These are phyloP conservation scores for Leishmania braziliensis DNA, from an alignment of 208 protist species.

Conservation along the genomic window DNA sequence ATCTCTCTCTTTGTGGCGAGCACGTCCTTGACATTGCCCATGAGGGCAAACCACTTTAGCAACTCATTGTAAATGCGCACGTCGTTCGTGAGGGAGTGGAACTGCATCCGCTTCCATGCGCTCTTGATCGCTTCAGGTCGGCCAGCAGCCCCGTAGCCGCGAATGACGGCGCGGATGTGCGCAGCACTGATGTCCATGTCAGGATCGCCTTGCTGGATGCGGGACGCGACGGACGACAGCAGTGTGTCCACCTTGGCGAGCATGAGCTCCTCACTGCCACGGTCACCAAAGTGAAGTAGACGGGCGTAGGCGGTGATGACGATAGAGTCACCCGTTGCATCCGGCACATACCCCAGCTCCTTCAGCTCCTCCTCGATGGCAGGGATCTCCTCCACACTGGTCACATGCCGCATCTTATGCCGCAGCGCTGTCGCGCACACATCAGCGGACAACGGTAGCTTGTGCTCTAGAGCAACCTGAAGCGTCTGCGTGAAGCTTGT, in stretches of 20 bases:
- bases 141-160: constrained; percentile 85
- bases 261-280: constrained; percentile 86
- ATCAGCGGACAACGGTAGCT: constrained; percentile 39
- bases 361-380: constrained; percentile 70
- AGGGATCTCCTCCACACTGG: constrained; percentile 67
- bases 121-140: constrained; percentile 73
- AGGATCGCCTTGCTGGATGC: constrained; percentile 81
- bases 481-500: constrained; percentile 66
- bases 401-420: constrained; percentile 76
- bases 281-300: constrained; percentile 84
- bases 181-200: constrained; percentile 86
- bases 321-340: constrained; percentile 84
- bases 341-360: constrained; percentile 67
- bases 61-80: constrained; percentile 89
- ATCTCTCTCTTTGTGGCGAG: constrained; percentile 67
- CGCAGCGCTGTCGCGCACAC: constrained; percentile 70
- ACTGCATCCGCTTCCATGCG: constrained; percentile 79
- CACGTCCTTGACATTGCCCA: constrained; percentile 88
- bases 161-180: constrained; percentile 84
- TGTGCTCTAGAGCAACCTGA: constrained; percentile 48
- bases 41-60: constrained; percentile 86
- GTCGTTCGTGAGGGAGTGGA: constrained; percentile 64
- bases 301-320: constrained; percentile 86
- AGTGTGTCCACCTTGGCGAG: constrained; percentile 89
- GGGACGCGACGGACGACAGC: constrained; percentile 82